A percentile compares a stretch with the other conserved stretches of the same genome.
phyloP scores from a whole-genome alignment of 2,329 filamentous ascomycete species.

The Grosmannia serpens region DNA sequence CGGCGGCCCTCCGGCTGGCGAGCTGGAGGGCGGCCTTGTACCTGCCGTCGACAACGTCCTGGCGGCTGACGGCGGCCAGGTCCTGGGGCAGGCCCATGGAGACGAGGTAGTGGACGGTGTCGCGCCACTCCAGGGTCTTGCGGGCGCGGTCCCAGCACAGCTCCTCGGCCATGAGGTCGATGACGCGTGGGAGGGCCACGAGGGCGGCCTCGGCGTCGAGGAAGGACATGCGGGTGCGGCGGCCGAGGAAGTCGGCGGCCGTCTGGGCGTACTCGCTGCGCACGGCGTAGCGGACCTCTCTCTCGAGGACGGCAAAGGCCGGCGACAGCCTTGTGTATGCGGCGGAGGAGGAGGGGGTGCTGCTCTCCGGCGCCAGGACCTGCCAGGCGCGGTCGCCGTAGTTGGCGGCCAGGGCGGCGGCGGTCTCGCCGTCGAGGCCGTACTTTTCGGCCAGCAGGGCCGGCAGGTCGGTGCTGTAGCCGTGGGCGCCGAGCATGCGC shows the following conservation, averaged over 20 bases:
- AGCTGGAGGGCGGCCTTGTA: background rate
- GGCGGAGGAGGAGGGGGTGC: slow-evolving; percentile 61
- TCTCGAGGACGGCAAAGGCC: slow-evolving; percentile 81
- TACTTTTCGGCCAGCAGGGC: slow-evolving; percentile 89
- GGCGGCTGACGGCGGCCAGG: background rate
- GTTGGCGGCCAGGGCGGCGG: slow-evolving; percentile 73
- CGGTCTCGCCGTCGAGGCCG: slow-evolving; percentile 86
- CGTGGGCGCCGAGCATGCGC: slow-evolving; percentile 64
- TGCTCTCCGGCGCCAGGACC: slow-evolving; percentile 54
- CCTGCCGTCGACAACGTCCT: background rate
- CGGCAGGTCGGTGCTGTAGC: slow-evolving; percentile 71
- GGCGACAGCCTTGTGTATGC: slow-evolving; percentile 59
- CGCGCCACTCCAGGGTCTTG: slow-evolving; percentile 74
- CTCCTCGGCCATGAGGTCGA: slow-evolving; percentile 83
- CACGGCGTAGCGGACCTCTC: slow-evolving; percentile 80
- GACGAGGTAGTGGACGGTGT: slow-evolving; percentile 47
- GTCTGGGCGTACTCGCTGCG: slow-evolving; percentile 86
- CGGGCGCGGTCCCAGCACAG: slow-evolving; percentile 63
- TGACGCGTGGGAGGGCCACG: slow-evolving; percentile 71
- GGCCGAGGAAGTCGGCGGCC: slow-evolving; percentile 74
- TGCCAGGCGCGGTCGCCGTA: slow-evolving; percentile 92
- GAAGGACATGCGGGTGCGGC: slow-evolving; percentile 77
- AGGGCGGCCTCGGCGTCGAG: slow-evolving; percentile 84
- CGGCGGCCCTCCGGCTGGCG: background rate
- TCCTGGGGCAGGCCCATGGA: slow-evolving; percentile 42